Evolutionary conservation across 768 basidiomycete genomes (phyloP), one percentile per base, ranked within the genome.

Genomic region (Mycena haematopus): DNA sequence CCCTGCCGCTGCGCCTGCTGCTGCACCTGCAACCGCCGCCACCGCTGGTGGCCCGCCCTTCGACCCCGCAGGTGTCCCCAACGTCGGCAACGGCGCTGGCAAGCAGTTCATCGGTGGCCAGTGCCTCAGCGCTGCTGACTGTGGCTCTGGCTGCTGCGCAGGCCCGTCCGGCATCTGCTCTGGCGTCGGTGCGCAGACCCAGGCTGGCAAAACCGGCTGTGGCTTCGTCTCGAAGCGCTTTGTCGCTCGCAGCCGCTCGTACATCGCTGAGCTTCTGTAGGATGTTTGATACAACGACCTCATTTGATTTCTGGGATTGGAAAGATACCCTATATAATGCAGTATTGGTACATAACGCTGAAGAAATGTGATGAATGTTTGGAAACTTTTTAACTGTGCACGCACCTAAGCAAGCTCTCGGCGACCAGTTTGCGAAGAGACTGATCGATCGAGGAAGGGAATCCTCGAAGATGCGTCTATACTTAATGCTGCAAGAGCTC

Each of bases 111-210:
- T 62, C 27, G 60, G 60, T 25, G 60, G 60, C 14, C 60, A 62
- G 60, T 62, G 60, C 60, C 60, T 62, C 46, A 50, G 53, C 54
- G 47, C 60, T 19, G 60, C 60, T 15, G 60, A 62, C 60, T 62
- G 60, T 29, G 49, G 22, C 6, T 62, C 60, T 6, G 60, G 53
- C 31, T 62, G 60, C 60, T 62, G 60, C 54, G 60, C 60, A 2
- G 60, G 60, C 13, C 60, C 60, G 3, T 49, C 45, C 15, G 60
- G 60, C 15, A 62, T 62, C 54, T 62, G 60, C 60, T 62, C 60
- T 1, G 60, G 60, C 17, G 60, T 62, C 40, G 60, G 60, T 33
- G 60, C 54, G 3, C 60, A 62, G 60, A 62, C 60, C 29, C 60
- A 62, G 53, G 60, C 60, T 24, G 60, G 60, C 53, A 62, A 62